Evolutionary conservation across 495 filamentous ascomycete species (phyloP).

Genomic region (Aspergillus ellipticus): DNA sequence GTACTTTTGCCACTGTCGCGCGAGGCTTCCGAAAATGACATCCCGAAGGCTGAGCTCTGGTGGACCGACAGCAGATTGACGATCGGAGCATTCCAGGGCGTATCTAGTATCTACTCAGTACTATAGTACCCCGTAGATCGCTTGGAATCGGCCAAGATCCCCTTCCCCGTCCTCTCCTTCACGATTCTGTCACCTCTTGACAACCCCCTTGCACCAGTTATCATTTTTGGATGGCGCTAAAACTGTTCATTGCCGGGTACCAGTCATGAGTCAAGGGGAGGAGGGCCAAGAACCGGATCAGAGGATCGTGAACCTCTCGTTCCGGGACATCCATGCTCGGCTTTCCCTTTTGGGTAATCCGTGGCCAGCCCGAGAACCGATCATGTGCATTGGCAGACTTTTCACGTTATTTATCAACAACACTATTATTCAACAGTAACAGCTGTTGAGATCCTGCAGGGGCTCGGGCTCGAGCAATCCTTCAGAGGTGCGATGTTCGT

Average conservation of each 20-base stretch:
- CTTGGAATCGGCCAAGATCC: constrained; percentile 8
- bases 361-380: constrained; percentile 9
- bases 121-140: not conserved
- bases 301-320: not conserved
- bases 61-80: not conserved
- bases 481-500: not conserved
- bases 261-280: not conserved
- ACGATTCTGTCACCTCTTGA: too few species aligned
- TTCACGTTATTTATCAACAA: not conserved
- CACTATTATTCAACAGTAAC: not conserved
- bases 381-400: constrained; percentile 13
- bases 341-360: constrained; percentile 11
- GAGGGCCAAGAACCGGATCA: not conserved
- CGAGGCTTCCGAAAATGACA: constrained; percentile 18
- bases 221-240: not conserved
- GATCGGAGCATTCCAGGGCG: constrained; percentile 6
- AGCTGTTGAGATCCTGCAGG: not conserved
- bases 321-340: not conserved
- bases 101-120: too few species aligned
- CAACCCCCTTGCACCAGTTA: constrained; percentile 9
- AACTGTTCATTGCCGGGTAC: not conserved
- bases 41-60: constrained; percentile 5
- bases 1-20: constrained; percentile 8
- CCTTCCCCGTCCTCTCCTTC: not conserved
- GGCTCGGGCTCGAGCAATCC: not conserved